Base-by-base conservation (phyloP, 768 basidiomycete species). In the Mycena latifolia region DNA sequence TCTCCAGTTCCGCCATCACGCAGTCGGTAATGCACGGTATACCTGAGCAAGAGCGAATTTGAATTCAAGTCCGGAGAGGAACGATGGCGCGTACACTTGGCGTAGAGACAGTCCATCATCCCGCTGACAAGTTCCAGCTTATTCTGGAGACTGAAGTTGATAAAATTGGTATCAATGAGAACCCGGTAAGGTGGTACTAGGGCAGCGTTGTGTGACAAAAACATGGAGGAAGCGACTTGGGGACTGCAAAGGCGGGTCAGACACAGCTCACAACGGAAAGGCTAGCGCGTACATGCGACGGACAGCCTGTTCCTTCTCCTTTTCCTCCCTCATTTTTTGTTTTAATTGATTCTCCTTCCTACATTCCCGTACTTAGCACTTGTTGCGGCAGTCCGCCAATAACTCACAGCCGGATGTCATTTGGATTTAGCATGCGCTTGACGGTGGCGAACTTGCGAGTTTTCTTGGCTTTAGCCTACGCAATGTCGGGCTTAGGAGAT, bases 61-160 rank as follows among this genome's bases (percentile, higher is more conserved):
- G 60, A 71, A 39, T 27, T 47, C 46, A 58, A 55, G 8, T 47
- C 69, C n/a, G n/a, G n/a, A n/a, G n/a, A 39, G 37, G 41, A 70
- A 55, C 41, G 11, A 2, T 18, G 27, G 28, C 20, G 45, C 77
- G 47, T 70, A 97, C 97, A 98, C 82, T 99, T 99, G 15, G 98
- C 98, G 78, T 94, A 98, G 18, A 99, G 83, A 74, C 95, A 97
- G 75, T 99, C 98, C 98, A 99, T 99, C 98, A 99, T 98, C n/a
- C 94, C 96, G 73, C 91, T 89, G 24, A 98, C 84, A 59, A 99
- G 86, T 77, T 99, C 98, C 69, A 99, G 81, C 78, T 98, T 98
- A 79, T 99, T 99, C 81, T 99, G 98, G 53, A 99, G 85, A 70
- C 92, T 94, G 77, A 99, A 97, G 76, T 99, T 99, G 85, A 99